Evolutionary conservation across 2,329 filamentous ascomycete species (phyloP), one percentile per base, ranked within the genome.

Genomic region (Chrysoporthe puriensis): DNA sequence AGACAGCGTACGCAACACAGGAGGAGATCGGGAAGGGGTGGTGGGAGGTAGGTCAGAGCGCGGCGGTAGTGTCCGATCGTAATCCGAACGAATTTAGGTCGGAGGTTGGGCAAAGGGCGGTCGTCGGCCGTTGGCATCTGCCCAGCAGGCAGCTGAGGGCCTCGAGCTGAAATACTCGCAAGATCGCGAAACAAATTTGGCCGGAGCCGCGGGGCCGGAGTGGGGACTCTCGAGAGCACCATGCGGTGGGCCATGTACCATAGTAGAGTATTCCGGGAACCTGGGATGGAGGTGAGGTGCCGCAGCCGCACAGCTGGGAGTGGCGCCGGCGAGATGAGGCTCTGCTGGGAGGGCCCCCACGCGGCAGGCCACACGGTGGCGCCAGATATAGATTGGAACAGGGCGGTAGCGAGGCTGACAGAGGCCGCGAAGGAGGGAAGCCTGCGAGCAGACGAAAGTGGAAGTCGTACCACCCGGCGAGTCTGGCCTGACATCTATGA

Each of bases 141-240:
- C 26, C 26, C 4, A 34, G 14, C 2, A n/a, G 5, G 32, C 16
- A 54, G 46, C 42, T 54, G 61, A 54, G 46, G 50, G 36, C 36
- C 18, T 63, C 61, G 61, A 63, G 61, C 46, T 46, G 61, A 63
- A 63, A 54, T 63, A 63, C 18, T 63, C 61, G 61, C 61, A 63
- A 63, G 16, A 63, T 63, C 46, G 61, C 61, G 61, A 54, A 63
- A 54, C 48, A 63, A 43, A 36, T 43, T 43, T 42, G 34, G 36
- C 36, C 36, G 61, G 48, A 43, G 18, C 61, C 61, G 21, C 21
- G n/a, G 44, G n/a, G 11, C 34, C 48, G 61, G 54, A 54, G 61
- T 63, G 61, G 61, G 43, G 61, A 13, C 48, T 50, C 48, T 36
- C 26, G 32, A 18, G 46, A 62, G 16, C 18, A 26, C 3, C n/a